Evolutionary conservation across 2,329 filamentous ascomycete genomes (phyloP).

Genomic region (Keithomyces neogunnii): DNA sequence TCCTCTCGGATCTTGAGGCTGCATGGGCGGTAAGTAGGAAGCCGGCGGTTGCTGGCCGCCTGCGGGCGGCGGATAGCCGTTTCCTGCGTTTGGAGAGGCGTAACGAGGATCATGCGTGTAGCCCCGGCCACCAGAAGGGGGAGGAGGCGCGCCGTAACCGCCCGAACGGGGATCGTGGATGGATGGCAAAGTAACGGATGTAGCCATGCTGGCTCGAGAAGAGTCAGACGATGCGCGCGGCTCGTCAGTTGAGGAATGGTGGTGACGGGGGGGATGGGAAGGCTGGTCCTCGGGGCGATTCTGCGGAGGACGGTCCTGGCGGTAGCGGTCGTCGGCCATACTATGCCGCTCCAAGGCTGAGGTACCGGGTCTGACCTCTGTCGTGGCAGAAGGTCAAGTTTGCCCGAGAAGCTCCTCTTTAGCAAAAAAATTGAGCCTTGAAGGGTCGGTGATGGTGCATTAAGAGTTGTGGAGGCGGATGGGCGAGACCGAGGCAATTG

Average conservation of each 20-base stretch:
- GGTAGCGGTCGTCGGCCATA: constrained; percentile 31
- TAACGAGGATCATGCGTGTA: constrained; percentile 29
- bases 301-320: constrained; percentile 27
- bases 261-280: constrained; percentile 5
- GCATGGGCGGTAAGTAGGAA: constrained; percentile 30
- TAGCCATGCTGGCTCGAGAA: constrained; percentile 29
- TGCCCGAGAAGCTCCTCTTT: constrained; percentile 6
- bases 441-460: background rate
- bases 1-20: constrained; percentile 26
- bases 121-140: constrained; percentile 20
- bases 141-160: constrained; percentile 23
- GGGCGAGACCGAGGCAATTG: background rate
- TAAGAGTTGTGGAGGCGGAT: constrained; percentile 7
- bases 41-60: constrained; percentile 20
- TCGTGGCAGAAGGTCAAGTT: constrained; percentile 12
- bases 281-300: constrained; percentile 25
- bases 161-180: constrained; percentile 37
- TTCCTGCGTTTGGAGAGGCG: constrained; percentile 34
- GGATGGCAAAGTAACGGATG: constrained; percentile 38
- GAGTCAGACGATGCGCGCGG: constrained; percentile 9
- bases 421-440: background rate
- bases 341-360: constrained; percentile 17
- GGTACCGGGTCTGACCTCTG: constrained; percentile 17
- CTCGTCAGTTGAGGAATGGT: constrained; percentile 9
- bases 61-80: constrained; percentile 37